Conservation (phyloP, 345 rosid species). For the Sisymbrium altissimum region DNA sequence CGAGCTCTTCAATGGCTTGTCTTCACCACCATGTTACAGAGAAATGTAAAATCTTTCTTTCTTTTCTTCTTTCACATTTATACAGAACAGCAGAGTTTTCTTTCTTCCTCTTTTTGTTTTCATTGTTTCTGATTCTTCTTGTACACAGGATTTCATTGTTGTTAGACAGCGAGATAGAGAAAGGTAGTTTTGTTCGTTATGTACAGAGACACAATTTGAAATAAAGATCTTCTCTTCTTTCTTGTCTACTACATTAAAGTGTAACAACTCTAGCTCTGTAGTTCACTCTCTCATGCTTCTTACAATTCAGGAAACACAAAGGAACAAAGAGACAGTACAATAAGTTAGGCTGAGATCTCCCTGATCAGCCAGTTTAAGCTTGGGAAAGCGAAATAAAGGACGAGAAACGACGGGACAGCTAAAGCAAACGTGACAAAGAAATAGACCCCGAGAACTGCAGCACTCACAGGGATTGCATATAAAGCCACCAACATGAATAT, state of each 20-base stretch:
- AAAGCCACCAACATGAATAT: constrained; percentile 49
- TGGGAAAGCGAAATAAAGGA: constrained; percentile 56
- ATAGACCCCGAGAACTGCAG: constrained; percentile 53
- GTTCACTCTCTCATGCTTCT: constrained; percentile 2
- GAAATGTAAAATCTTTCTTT: constrained; percentile 30
- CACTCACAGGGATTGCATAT: constrained; percentile 67
- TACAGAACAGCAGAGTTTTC: constrained; percentile 17
- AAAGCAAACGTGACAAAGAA: constrained; percentile 55
- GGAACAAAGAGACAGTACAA: constrained; percentile 10
- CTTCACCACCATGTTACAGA: constrained; percentile 34
- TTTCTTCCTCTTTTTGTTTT: constrained; percentile 6
- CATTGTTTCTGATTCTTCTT: constrained; percentile 35
- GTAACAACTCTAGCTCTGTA: background rate
- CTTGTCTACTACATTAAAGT: background rate
- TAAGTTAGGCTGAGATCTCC: constrained; percentile 48
- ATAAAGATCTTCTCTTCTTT: constrained; percentile 18
- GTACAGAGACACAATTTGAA: constrained; percentile 18
- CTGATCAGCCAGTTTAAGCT: constrained; percentile 68
- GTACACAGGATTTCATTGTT: constrained; percentile 32
- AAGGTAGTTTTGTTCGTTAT: constrained; percentile 21
- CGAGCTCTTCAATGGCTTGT: constrained; percentile 35
- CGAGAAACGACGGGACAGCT: constrained; percentile 62
- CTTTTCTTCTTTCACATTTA: constrained; percentile 7
- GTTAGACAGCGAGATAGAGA: background rate
- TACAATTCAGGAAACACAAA: constrained; percentile 15